A percentile compares a stretch with the other conserved stretches of the same genome.
Evolutionary conservation across 2,329 filamentous ascomycete species (phyloP).

Genomic region (Botrytis cinerea): DNA sequence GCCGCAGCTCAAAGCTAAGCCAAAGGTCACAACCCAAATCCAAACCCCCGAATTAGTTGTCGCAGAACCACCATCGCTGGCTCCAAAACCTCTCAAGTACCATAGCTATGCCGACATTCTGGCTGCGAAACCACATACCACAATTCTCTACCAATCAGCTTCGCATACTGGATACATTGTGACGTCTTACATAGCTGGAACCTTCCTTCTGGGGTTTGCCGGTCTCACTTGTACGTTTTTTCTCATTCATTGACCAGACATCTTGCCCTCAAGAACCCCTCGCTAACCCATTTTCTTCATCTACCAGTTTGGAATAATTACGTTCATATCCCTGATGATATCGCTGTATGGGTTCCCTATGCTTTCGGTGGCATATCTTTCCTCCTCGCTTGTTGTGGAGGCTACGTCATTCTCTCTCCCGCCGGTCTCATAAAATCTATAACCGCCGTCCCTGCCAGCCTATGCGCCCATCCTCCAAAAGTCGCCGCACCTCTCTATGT

Average conservation of each 20-base stretch:
- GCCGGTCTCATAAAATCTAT: conserved; percentile 55
- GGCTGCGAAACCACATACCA: conserved; percentile 55
- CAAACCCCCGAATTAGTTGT: conserved; percentile 1
- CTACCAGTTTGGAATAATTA: conserved; percentile 47
- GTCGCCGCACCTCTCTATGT: conserved; percentile 46
- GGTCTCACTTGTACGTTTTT: conserved; percentile 48
- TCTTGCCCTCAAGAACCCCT: neutral
- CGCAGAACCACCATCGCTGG: neutral
- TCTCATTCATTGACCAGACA: neutral
- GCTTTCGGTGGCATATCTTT: conserved; percentile 60
- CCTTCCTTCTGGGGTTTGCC: conserved; percentile 55
- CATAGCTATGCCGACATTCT: conserved; percentile 56
- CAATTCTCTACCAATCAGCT: conserved; percentile 64
- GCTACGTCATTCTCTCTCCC: conserved; percentile 60
- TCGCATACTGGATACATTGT: conserved; percentile 64
- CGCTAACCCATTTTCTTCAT: neutral
- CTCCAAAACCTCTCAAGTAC: conserved; percentile 31
- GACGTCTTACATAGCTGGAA: conserved; percentile 58
- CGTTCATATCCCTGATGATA: conserved; percentile 51
- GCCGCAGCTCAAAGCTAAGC: conserved; percentile 18
- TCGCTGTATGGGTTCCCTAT: conserved; percentile 58
- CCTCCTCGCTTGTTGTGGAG: conserved; percentile 60
- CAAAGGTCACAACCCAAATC: neutral
- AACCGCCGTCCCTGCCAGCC: conserved; percentile 35
- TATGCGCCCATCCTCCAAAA: conserved; percentile 22